Evolutionary conservation across 768 basidiomycete genomes (phyloP).

Genomic region (Kwoniella mangroviensis): DNA sequence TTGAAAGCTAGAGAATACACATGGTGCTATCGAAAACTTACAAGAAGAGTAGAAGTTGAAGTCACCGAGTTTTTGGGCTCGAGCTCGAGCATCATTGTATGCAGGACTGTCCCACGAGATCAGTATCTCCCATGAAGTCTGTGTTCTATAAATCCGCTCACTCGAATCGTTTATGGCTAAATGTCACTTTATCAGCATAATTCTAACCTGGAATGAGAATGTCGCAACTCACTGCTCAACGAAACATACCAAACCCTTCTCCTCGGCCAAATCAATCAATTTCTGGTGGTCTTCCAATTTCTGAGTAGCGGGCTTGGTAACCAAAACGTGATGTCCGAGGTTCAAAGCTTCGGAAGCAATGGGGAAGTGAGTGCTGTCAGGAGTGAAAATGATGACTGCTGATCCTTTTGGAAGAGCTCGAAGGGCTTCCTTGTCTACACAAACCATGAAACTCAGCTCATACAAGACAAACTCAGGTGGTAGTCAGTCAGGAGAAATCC

Average conservation of each 20-base stretch:
- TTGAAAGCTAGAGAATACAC: too few relatives aligned
- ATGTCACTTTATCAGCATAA: background rate
- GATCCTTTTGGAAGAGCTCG: slow-evolving; percentile 76
- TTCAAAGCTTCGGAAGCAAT: slow-evolving; percentile 87
- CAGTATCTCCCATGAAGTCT: background rate
- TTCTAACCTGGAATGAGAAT: background rate
- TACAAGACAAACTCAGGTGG: background rate
- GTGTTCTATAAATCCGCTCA: slow-evolving; percentile 9
- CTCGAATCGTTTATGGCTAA: slow-evolving; percentile 63
- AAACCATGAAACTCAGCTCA: background rate
- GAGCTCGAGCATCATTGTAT: slow-evolving; percentile 85
- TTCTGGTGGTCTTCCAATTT: slow-evolving; percentile 79
- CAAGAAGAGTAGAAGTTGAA: slow-evolving; percentile 93
- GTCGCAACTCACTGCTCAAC: slow-evolving; percentile 74
- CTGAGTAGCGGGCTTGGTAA: slow-evolving; percentile 92
- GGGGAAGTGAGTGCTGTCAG: slow-evolving; percentile 85
- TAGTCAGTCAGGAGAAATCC: background rate
- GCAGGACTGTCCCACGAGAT: slow-evolving; percentile 63
- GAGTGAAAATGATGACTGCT: slow-evolving; percentile 91
- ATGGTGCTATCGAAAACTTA: too few relatives aligned
- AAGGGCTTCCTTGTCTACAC: slow-evolving; percentile 60
- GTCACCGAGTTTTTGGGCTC: slow-evolving; percentile 72
- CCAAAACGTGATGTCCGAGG: slow-evolving; percentile 80
- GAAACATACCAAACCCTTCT: slow-evolving; percentile 82
- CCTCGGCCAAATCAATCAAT: slow-evolving; percentile 74